These are phyloP conservation scores for Geotrichum carabidarum DNA, from an alignment of 1,139 yeast genomes.

Conservation along the genomic window DNA sequence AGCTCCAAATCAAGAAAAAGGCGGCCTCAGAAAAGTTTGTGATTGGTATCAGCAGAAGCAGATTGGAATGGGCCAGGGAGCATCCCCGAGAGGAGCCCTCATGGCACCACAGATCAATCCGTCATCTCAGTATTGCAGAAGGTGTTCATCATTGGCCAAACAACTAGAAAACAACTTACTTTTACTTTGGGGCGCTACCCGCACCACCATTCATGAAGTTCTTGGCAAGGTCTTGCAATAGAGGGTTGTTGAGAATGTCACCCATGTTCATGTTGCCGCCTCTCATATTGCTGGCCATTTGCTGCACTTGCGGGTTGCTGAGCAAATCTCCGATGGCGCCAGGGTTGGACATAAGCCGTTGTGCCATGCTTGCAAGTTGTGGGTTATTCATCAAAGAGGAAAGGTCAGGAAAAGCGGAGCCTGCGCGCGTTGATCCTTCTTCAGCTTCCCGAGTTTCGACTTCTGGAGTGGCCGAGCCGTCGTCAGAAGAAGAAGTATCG, in stretches of 20 bases:
- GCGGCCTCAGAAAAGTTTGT: slow-evolving; percentile 5
- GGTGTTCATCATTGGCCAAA: slow-evolving; percentile 7
- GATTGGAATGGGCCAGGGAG: background rate
- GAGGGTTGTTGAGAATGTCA: slow-evolving; percentile 76
- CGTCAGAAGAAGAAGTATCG: slow-evolving; percentile 34
- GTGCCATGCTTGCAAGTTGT: slow-evolving; percentile 77
- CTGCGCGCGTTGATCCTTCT: background rate
- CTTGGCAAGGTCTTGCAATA: slow-evolving; percentile 57
- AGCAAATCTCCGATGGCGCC: slow-evolving; percentile 67
- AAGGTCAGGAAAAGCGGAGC: slow-evolving; percentile 54
- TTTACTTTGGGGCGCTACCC: background rate
- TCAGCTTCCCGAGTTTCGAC: background rate
- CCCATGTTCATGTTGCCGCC: slow-evolving; percentile 46
- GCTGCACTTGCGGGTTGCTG: slow-evolving; percentile 55
- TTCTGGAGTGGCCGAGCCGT: slow-evolving; percentile 34
- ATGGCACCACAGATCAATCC: background rate
- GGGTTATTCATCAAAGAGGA: slow-evolving; percentile 83
- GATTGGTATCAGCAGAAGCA: slow-evolving; percentile 5
- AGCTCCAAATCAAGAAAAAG: background rate
- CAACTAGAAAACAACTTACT: background rate
- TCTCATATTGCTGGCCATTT: slow-evolving; percentile 22
- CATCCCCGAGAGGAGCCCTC: slow-evolving; percentile 12
- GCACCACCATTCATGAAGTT: slow-evolving; percentile 21
- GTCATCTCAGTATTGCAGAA: slow-evolving; percentile 11
- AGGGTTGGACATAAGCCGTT: slow-evolving; percentile 88